These are phyloP conservation scores for Hygrophorus russula DNA, from an alignment of 768 basidiomycete species.

Conservation along the genomic window DNA sequence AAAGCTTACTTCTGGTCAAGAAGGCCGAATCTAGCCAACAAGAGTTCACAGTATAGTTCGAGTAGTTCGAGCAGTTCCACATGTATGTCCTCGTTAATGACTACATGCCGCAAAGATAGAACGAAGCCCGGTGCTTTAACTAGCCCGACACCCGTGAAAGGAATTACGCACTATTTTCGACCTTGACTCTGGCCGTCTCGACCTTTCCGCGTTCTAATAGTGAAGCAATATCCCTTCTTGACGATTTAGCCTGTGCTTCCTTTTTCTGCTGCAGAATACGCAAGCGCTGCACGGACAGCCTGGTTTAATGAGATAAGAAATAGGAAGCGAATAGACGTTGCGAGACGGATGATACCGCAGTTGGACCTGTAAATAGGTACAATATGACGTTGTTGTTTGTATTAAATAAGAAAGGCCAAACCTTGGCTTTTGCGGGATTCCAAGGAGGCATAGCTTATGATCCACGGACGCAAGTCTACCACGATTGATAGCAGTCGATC, in stretches of 20 bases:
- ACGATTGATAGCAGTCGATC: background rate
- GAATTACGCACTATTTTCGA: constrained; percentile 59
- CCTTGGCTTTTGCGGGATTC: constrained; percentile 57
- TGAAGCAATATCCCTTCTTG: constrained; percentile 73
- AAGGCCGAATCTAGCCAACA: constrained; percentile 84
- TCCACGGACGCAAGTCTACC: background rate
- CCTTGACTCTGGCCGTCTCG: constrained; percentile 79
- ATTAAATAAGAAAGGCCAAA: constrained; percentile 9
- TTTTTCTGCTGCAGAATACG: constrained; percentile 89
- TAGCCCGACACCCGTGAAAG: background rate
- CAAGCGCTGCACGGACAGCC: constrained; percentile 76
- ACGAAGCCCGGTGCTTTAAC: background rate
- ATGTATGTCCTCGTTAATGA: constrained; percentile 79
- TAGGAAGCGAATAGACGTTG: constrained; percentile 1
- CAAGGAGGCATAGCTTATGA: constrained; percentile 34
- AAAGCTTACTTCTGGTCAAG: constrained; percentile 73
- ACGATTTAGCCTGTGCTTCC: constrained; percentile 60
- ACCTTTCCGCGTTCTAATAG: constrained; percentile 69
- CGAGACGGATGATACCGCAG: constrained; percentile 22
- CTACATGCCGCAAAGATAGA: constrained; percentile 20
- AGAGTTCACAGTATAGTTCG: constrained; percentile 90
- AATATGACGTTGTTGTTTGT: constrained; percentile 13
- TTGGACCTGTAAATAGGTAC: constrained; percentile 24
- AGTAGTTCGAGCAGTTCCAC: constrained; percentile 85
- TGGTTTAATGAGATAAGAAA: constrained; percentile 16